phyloP scores from a whole-genome alignment of 345 rosid genomes.

The Durio zibethinus region DNA sequence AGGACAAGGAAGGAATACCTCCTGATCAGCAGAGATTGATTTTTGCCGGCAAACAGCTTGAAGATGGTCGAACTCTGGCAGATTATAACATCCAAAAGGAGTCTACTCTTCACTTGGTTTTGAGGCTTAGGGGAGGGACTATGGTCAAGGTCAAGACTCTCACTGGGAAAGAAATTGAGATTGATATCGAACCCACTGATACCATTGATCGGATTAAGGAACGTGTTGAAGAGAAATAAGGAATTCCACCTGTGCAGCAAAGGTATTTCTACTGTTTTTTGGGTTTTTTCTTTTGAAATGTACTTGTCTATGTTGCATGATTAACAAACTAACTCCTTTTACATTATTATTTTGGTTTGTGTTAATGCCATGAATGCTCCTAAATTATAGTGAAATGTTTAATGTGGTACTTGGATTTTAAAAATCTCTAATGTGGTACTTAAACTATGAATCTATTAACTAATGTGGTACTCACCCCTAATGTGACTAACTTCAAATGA shows the following conservation, averaged over 20 bases:
- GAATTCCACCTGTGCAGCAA: slow-evolving; percentile 98
- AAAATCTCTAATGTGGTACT: too few relatives aligned
- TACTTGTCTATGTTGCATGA: not conserved
- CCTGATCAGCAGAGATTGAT: slow-evolving; percentile 94
- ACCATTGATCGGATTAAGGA: slow-evolving; percentile 94
- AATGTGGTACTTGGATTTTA: too few relatives aligned
- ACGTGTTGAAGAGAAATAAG: slow-evolving; percentile 94
- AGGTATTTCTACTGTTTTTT: slow-evolving; percentile 35
- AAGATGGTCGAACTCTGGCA: slow-evolving; percentile 89
- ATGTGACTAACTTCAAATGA: too few relatives aligned
- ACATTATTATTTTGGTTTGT: not conserved
- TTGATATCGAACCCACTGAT: slow-evolving; percentile 89
- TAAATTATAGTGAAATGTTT: too few relatives aligned
- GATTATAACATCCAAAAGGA: slow-evolving; percentile 94
- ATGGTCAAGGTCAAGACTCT: slow-evolving; percentile 97
- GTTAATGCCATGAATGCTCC: too few relatives aligned
- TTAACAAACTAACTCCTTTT: not conserved
- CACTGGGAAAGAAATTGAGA: slow-evolving; percentile 93
- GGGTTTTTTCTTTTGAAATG: not conserved
- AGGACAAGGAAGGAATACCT: slow-evolving; percentile 99
- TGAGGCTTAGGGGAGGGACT: slow-evolving; percentile 95
- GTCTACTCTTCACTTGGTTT: slow-evolving; percentile 86
- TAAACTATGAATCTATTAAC: too few relatives aligned
- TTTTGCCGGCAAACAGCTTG: slow-evolving; percentile 93
- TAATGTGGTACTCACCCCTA: too few relatives aligned